Base-by-base conservation (phyloP, 495 filamentous ascomycete genomes). In the Lindgomyces ingoldianus region DNA sequence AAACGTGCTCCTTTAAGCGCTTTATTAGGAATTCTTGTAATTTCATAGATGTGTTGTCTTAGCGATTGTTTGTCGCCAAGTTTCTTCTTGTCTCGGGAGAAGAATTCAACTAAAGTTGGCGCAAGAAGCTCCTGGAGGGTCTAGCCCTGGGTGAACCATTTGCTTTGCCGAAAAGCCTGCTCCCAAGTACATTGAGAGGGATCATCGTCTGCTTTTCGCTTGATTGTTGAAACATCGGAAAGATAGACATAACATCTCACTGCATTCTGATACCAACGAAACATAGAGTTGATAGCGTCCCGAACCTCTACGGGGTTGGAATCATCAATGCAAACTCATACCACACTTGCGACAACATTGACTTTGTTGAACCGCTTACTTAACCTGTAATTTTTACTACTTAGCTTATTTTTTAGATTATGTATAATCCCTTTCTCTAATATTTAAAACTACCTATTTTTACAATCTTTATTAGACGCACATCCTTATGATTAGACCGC, bases 91-190 rank as follows among this genome's bases (percentile, higher is more conserved):
- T 69, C 53, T 45, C 39, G 44, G 10, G 66, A 60, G 56, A 49
- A 69, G 48, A 69, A 69, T 50, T 60, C 48, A 6, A 69, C 62
- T 41, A 18, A 25, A 44, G 8, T 19, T 29, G 66, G 62, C 9
- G 62, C 66, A 39, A 69, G 24, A 21, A 69, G 66, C 41, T 54
- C 50, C 24, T 54, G 50, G 50, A 54, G 50, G 4, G 50, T 54
- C n/a, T n/a, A n/a, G n/a, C n/a, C n/a, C n/a, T n/a, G n/a, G n/a
- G n/a, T n/a, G n/a, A n/a, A n/a, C n/a, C 50, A n/a, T n/a, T n/a
- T n/a, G n/a, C n/a, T n/a, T n/a, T n/a, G n/a, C n/a, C n/a, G n/a
- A n/a, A n/a, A n/a, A n/a, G n/a, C n/a, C n/a, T n/a, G n/a, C n/a
- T n/a, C n/a, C n/a, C n/a, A n/a, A n/a, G n/a, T n/a, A n/a, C n/a